Evolutionary conservation across 164 flowering plant species (phyloP).

Genomic region (Vitis rupestris): DNA sequence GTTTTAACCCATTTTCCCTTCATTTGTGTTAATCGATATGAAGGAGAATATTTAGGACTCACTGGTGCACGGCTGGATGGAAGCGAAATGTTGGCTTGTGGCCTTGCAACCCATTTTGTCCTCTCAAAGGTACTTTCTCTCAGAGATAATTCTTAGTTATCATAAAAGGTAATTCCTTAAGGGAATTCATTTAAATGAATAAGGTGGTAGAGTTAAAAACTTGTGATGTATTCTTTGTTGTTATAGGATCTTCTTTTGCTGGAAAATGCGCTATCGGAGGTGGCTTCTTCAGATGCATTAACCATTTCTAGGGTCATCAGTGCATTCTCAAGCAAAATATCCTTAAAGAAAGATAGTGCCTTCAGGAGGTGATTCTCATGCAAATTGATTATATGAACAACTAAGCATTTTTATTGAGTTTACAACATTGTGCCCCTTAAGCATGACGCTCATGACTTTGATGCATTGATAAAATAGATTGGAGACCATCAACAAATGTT

Average conservation of each 20-base stretch:
- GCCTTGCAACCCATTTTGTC: conserved; percentile 28
- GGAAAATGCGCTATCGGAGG: conserved; percentile 2
- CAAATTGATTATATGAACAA: too few relatives aligned
- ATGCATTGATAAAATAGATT: too few relatives aligned
- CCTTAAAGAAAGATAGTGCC: conserved; percentile 1
- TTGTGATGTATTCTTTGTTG: not conserved
- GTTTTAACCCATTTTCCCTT: too few relatives aligned
- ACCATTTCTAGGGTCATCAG: not conserved
- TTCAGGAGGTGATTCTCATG: too few relatives aligned
- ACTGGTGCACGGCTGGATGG: conserved; percentile 20
- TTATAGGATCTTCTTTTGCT: not conserved
- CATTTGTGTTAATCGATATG: not conserved
- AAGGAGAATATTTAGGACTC: conserved; percentile 24
- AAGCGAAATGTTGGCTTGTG: conserved; percentile 22
- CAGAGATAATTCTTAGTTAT: not conserved
- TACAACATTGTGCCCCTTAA: too few relatives aligned
- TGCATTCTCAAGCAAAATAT: not conserved
- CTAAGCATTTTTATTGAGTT: too few relatives aligned
- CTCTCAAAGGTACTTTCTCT: conserved; percentile 17
- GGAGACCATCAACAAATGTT: too few relatives aligned
- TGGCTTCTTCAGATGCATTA: not conserved
- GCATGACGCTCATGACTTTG: too few relatives aligned
- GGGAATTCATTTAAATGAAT: too few relatives aligned
- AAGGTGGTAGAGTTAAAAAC: too few relatives aligned
- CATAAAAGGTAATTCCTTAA: too few relatives aligned